phyloP scores from a whole-genome alignment of 176 grass and related monocot genomes.

The Aegilops bicornis region DNA sequence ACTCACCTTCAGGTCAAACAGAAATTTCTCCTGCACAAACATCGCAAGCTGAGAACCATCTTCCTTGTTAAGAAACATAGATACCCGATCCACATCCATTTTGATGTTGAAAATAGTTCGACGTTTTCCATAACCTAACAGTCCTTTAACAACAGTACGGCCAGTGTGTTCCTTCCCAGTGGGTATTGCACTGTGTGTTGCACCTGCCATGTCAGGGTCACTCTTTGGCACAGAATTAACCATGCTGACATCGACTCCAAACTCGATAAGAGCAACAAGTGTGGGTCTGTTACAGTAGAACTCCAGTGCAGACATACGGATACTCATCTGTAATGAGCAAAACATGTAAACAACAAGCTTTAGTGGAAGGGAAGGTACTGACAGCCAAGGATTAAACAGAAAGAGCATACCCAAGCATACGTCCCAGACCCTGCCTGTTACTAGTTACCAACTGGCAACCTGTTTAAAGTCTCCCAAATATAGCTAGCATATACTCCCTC shows the following conservation, averaged over 20 bases:
- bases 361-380: neutral
- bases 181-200: conserved; percentile 23
- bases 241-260: conserved; percentile 78
- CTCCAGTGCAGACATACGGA: conserved; percentile 82
- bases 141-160: conserved; percentile 71
- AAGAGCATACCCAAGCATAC: neutral
- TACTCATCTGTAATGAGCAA: conserved; percentile 83
- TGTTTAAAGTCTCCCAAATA: neutral
- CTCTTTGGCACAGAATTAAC: conserved; percentile 53
- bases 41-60: conserved; percentile 94
- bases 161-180: conserved; percentile 63
- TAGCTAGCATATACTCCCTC: neutral
- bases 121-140: conserved; percentile 88
- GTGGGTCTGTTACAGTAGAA: conserved; percentile 95
- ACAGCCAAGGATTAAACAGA: neutral
- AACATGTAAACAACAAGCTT: conserved; percentile 12
- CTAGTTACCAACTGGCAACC: neutral
- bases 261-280: conserved; percentile 93
- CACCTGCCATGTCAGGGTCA: conserved; percentile 34
- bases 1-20: conserved; percentile 91
- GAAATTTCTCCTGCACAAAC: conserved; percentile 96
- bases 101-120: conserved; percentile 91
- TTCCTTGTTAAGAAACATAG: conserved; percentile 97
- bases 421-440: neutral
- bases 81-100: conserved; percentile 95